Evolutionary conservation across 2,329 filamentous ascomycete species (phyloP), one percentile per base, ranked within the genome.

Genomic region (Epichloe baconii): DNA sequence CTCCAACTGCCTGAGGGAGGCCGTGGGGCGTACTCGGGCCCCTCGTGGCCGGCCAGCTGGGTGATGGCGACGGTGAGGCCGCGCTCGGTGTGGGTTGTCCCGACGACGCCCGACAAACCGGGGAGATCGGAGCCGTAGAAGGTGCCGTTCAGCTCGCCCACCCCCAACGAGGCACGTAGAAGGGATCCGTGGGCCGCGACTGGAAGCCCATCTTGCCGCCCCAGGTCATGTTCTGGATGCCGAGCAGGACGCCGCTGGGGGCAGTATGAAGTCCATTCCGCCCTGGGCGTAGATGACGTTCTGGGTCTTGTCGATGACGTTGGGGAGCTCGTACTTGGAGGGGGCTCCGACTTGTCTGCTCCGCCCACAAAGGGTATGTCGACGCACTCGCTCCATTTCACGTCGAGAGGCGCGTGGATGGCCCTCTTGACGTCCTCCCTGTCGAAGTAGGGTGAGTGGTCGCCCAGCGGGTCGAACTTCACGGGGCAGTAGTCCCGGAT

Each of bases 151-250:
- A 79, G 82, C 5, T 36, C 23, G 6, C 51, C 43, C 17, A 10
- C 53, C 34, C 58, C 44, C 57, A 62, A 4, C 47, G 49, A 0
- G 86, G 85, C 0, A 89, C 83, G 62, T 78, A 87, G 61, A 87
- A 82, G 2, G 81, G 79, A 48, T 80, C 74, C 1, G 62, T 63
- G 0, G 86, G 86, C 0, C 68, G 65, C 1, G 65, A 62, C 56
- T 82, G 77, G 71, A 91, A 90, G 0, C 86, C 87, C 48, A 85
- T 78, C 43, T 73, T 64, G 4, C 85, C 86, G 52, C 79, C 79
- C 80, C 82, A 91, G 0, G 85, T 89, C 81, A 90, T 87, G 69
- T 89, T 89, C 62, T 91, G 86, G 53, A 90, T 82, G 1, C 77
- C 76, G 6, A 88, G 70, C 1, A 91, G 71, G 0, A 85, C 85